Evolutionary conservation across 2,329 filamentous ascomycete genomes (phyloP).

Genomic region (Dothiorella sarmentorum): DNA sequence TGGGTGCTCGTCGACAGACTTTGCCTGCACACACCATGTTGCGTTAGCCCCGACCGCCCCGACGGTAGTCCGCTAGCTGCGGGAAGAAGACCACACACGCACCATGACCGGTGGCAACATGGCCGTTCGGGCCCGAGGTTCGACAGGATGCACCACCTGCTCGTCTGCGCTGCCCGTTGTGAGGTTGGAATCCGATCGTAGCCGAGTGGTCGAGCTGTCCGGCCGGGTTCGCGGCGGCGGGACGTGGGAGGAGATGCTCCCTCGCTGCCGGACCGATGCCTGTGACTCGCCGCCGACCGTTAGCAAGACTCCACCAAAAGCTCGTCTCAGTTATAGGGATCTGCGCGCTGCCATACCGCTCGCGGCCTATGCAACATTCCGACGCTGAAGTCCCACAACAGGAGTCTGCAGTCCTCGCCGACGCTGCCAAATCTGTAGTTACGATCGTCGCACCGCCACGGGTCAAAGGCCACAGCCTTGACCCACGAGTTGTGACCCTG

Average conservation of each 20-base stretch:
- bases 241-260: slow-evolving; percentile 52
- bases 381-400: slow-evolving; percentile 96
- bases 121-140: slow-evolving; percentile 77
- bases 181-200: slow-evolving; percentile 69
- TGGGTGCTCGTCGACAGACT: slow-evolving; percentile 80
- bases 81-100: slow-evolving; percentile 22
- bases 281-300: slow-evolving; percentile 25
- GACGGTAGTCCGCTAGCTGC: neutral
- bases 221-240: slow-evolving; percentile 54
- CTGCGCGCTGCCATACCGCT: slow-evolving; percentile 54
- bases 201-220: slow-evolving; percentile 56
- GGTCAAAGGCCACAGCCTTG: slow-evolving; percentile 87
- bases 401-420: slow-evolving; percentile 84
- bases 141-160: slow-evolving; percentile 70
- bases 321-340: slow-evolving; percentile 8
- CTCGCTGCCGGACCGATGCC: slow-evolving; percentile 56
- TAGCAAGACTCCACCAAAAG: slow-evolving; percentile 9
- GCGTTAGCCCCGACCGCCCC: slow-evolving; percentile 23
- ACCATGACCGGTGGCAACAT: slow-evolving; percentile 89
- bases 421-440: slow-evolving; percentile 97
- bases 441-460: slow-evolving; percentile 92
- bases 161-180: slow-evolving; percentile 50
- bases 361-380: slow-evolving; percentile 93
- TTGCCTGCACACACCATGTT: slow-evolving; percentile 55
- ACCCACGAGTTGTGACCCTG: slow-evolving; percentile 97